Conservation (phyloP, 495 filamentous ascomycete species). For the Rhizodiscina lignyota region DNA sequence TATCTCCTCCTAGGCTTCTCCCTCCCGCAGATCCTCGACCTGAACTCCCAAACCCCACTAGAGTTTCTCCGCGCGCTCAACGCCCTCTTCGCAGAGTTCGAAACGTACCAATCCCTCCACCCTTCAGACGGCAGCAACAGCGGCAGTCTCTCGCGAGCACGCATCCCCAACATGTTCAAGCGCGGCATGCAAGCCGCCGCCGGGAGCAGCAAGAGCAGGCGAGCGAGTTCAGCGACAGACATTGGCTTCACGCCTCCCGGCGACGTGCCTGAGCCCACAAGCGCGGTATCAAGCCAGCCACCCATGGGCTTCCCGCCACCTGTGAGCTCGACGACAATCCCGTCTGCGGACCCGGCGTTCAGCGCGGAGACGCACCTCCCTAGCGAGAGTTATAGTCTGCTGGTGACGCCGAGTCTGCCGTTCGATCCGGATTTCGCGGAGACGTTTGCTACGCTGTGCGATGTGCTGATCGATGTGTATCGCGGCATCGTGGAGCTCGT, state of each 20-base stretch:
- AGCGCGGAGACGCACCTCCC: conserved; percentile 12
- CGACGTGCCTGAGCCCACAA: too few species aligned
- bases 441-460: conserved; percentile 92
- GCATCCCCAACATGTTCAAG: conserved; percentile 83
- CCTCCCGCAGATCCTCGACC: conserved; percentile 72
- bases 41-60: conserved; percentile 53
- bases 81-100: conserved; percentile 77
- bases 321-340: not conserved
- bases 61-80: conserved; percentile 85
- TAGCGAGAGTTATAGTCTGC: conserved; percentile 72
- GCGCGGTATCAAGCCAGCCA: too few species aligned
- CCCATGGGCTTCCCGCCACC: too few species aligned
- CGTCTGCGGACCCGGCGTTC: conserved; percentile 2
- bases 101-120: conserved; percentile 76
- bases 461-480: conserved; percentile 89
- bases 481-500: conserved; percentile 57
- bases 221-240: conserved; percentile 52
- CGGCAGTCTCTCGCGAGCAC: conserved; percentile 55
- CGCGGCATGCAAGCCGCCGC: conserved; percentile 40
- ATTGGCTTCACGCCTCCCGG: conserved; percentile 31
- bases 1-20: conserved; percentile 88
- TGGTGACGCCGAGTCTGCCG: conserved; percentile 79
- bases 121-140: conserved; percentile 53
- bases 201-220: conserved; percentile 45
- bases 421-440: conserved; percentile 97